Evolutionary conservation across 257 asterid genomes (phyloP), one percentile per base, ranked within the genome.

Genomic region (Salvia hispanica): DNA sequence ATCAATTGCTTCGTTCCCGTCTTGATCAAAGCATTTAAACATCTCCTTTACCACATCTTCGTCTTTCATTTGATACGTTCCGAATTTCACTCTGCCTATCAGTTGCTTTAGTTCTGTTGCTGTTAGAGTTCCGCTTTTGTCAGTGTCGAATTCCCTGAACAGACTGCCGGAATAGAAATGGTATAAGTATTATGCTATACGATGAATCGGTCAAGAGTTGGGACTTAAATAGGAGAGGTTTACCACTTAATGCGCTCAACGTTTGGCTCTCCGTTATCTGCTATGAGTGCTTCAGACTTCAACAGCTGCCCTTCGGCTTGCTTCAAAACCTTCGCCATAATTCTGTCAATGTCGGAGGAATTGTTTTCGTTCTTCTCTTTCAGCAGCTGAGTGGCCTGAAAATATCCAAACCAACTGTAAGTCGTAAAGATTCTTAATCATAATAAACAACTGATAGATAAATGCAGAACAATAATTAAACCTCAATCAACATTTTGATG

Each of bases 211-310:
- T 39, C 7, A 8, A 39, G 43, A 5, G 31, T 25, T 39, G 43
- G 2, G 7, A 39, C 9, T 25, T 39, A 39, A 69, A 15, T 3
- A 52, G 25, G 9, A 11, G 28, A 63, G 25, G 13, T 56, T 69
- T 72, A 80, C 86, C 10, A 54, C 67, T 75, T 55, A 64, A 85
- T 82, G 36, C 75, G 76, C 51, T 85, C 85, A 0, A 60, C 46
- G 47, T 82, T 75, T 34, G 86, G 91, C 74, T 76, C 81, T 68
- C 91, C 91, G 6, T 80, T 83, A 1, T 71, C 60, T 7, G 81
- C 72, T 72, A 75, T 66, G 5, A 85, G 82, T 58, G 68, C 55
- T 74, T 82, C 72, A 9, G 82, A 66, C 76, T 65, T 77, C 51
- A 80, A 72, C 44, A 79, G 9, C 13, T 78, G 70, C 16, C 70